Base-by-base conservation (phyloP, 176 grass and related monocot genomes). In the Secale cereale region DNA sequence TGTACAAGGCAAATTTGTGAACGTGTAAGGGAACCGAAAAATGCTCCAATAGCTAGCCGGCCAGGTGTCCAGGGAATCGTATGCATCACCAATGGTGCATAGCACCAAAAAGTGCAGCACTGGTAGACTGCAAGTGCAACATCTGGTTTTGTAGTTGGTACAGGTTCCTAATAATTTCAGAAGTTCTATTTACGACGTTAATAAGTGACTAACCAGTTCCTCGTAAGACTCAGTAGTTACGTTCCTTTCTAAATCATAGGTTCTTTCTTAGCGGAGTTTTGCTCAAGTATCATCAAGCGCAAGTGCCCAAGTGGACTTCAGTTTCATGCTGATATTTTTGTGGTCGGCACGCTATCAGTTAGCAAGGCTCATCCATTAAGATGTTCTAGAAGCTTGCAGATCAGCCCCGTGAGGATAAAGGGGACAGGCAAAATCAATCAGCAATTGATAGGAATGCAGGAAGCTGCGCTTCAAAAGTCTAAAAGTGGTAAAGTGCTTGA, bases 331-430 rank as follows among this genome's bases (percentile, higher is more conserved):
- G 39, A 45, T 73, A 25, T 45, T 57, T 57, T 57, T 41, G 2
- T 73, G 45, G 40, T 48, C 25, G 7, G 41, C 14, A 40, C 20
- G 14, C 20, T 6, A 19, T 52, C 4, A 1, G 2, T 17, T 23
- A 75, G 28, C 12, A 19, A 43, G 26, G 46, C 2, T 17, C 23
- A 8, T 39, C 17, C 28, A 3, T 36, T 25, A 16, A 88, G 74
- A 83, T 64, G 61, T 83, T 83, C 82, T 77, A 78, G 63, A 39
- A 70, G n/a, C 52, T n/a, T 83, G n/a, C 5, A 71, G 86, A 78
- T 32, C 27, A 62, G 22, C n/a, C 17, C 56, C 4, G 31, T 29
- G 65, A 23, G 26, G 73, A 61, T 43, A 79, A 78, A 26, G 10
- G 40, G 14, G 39, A 6, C n/a, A 45, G 32, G 39, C 33, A 70